Conservation (phyloP, 768 basidiomycete genomes). For the Daedalea quercina region DNA sequence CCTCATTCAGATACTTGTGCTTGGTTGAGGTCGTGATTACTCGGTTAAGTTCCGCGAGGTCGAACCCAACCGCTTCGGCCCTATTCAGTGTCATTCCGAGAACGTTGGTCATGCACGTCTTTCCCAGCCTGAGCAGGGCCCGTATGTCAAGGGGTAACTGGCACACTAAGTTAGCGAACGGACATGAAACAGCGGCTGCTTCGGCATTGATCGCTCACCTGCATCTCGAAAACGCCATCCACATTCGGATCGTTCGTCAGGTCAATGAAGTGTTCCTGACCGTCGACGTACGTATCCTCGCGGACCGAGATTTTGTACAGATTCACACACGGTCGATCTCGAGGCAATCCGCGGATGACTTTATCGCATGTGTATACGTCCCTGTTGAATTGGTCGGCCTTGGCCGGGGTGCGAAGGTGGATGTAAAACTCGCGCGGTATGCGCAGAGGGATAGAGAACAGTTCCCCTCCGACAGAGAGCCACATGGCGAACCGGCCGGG, state of each 20-base stretch:
- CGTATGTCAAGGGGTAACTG: conserved; percentile 82
- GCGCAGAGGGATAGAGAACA: conserved; percentile 75
- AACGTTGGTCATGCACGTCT: conserved; percentile 66
- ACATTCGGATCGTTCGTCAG: conserved; percentile 91
- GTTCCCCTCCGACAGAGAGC: conserved; percentile 75
- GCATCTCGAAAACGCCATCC: conserved; percentile 90
- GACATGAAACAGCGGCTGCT: background rate
- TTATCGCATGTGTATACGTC: conserved; percentile 67
- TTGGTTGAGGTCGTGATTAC: conserved; percentile 50
- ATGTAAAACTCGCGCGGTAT: conserved; percentile 92
- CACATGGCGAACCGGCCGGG: conserved; percentile 85
- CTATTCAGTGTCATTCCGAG: conserved; percentile 67
- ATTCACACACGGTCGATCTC: conserved; percentile 68
- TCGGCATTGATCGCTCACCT: conserved; percentile 42
- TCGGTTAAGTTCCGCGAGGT: conserved; percentile 73
- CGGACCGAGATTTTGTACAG: conserved; percentile 79
- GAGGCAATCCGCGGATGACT: conserved; percentile 72
- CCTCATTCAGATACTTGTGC: conserved; percentile 68
- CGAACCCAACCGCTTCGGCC: conserved; percentile 78
- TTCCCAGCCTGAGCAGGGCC: conserved; percentile 77
- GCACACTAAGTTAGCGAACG: background rate
- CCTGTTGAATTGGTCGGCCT: conserved; percentile 59
- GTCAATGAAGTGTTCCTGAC: conserved; percentile 87
- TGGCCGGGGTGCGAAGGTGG: conserved; percentile 69
- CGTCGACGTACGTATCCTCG: conserved; percentile 78